Base-by-base conservation (phyloP, 2,329 filamentous ascomycete species). In the Monosporascus sp. region DNA sequence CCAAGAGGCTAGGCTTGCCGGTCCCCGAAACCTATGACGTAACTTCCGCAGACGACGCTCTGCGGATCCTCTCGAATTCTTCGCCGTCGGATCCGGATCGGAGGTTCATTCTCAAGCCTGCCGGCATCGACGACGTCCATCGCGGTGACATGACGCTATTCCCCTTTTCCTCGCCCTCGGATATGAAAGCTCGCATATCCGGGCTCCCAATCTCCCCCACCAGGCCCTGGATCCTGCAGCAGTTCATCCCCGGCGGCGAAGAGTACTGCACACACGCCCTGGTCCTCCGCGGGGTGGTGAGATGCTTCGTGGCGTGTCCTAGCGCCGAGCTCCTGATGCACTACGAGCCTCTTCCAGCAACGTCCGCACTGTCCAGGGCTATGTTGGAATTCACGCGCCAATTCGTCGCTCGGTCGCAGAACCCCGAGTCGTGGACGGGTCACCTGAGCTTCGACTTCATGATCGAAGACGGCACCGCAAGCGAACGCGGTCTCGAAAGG, bases 181-280 rank as follows among this genome's bases (percentile, higher is more conserved):
- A 82, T 54, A 90, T 86, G 0, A 74, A 75, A 45, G 63, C 69
- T 1, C 76, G 85, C 58, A 67, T 90, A 26, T 73, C 75, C 16
- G 69, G 72, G 17, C 74, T 91, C 16, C 71, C 66, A 1, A 81
- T 87, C 43, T 81, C 81, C 2, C 67, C 74, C 14, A 64, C 76
- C 0, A 73, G 75, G 2, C 81, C 86, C 0, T 90, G 84, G 78
- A 76, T 90, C 55, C 66, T 91, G 24, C 87, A 92, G 64, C 83
- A 90, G 64, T 89, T 80, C 66, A 81, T 88, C 56, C 54, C 62
- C 0, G 75, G 78, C 0, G 79, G 82, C 1, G 74, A 76, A 0
- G 87, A 91, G 65, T 91, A 85, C 65, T 88, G 85, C 68, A 90
- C 88, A 0, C 87, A 91, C 60, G 73, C 86, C 0, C 74, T 91